Evolutionary conservation across 345 rosid species (phyloP), one percentile per base, ranked within the genome.

Genomic region (Gossypium rotundifolium): DNA sequence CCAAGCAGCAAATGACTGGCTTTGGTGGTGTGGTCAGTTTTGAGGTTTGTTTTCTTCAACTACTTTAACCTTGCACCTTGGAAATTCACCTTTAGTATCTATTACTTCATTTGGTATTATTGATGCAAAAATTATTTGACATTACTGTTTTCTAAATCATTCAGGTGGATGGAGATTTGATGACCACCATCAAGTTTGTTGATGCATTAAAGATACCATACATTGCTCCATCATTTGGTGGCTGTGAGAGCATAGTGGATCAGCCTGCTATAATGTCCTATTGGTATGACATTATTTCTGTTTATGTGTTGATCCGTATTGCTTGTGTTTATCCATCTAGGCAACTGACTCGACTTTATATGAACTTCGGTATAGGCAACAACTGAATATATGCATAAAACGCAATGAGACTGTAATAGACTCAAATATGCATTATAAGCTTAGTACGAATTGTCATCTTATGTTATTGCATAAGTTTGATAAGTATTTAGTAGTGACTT

Each of bases 251-350:
- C 86, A 96, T 93, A 14, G 98, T 95, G 96, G 99, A 95, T 75
- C 99, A 95, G 87, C 99, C 99, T 9, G 98, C 99, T 71, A 88
- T 95, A 51, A 95, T 95, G 99, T 95, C 99, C 29, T 93, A 95
- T 85, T 95, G 99, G 99, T 95, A 88, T 20, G 79, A 16, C 63
- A 16, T 27, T 27, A 23, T 23, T 12, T 74, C 16, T 48, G 27
- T 42, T 16, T 49, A 38, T 38, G 23, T 29, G 1, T 14, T 59
- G 95, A 18, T 27, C 64, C 7, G 5, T 0, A 42, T 33, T n/a
- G 48, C 16, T n/a, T n/a, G 11, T 20, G 53, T 45, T 40, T 65
- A 65, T 42, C 29, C 3, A 11, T 67, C 40, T 69, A 51, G 45
- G 18, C 54, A 65, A 65, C 40, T 16, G 25, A 55, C 9, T 68